A percentile compares a stretch with the other conserved stretches of the same genome.
Conservation (phyloP, 495 filamentous ascomycete genomes). For the Aspergillus ostianus region DNA sequence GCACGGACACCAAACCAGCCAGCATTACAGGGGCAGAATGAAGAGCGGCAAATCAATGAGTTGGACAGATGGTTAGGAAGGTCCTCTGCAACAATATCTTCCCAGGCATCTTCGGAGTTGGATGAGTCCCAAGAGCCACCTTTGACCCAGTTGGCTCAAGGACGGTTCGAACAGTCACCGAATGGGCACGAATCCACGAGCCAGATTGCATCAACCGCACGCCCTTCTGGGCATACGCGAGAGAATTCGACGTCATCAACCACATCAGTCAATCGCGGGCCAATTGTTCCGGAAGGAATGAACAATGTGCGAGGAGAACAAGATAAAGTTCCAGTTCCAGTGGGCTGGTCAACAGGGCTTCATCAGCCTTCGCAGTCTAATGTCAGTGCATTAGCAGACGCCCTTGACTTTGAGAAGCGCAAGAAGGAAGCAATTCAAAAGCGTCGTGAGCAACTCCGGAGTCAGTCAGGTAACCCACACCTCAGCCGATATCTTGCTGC, state of each 20-base stretch:
- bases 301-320: slow-evolving; percentile 17
- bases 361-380: slow-evolving; percentile 21
- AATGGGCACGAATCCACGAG: neutral
- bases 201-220: neutral
- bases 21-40: slow-evolving; percentile 26
- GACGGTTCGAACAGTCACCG: slow-evolving; percentile 20
- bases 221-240: neutral
- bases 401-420: slow-evolving; percentile 43
- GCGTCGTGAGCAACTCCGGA: slow-evolving; percentile 22
- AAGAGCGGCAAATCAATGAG: slow-evolving; percentile 39
- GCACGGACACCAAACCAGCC: slow-evolving; percentile 12
- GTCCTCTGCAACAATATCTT: slow-evolving; percentile 22
- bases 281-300: neutral
- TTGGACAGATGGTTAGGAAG: slow-evolving; percentile 42
- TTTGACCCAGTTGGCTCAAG: slow-evolving; percentile 24
- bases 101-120: neutral
- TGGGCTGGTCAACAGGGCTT: slow-evolving; percentile 40
- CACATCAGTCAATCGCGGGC: slow-evolving; percentile 2
- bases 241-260: neutral
- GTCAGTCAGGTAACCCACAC: slow-evolving; percentile 22
- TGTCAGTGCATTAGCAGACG: slow-evolving; percentile 27
- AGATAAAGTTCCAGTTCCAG: slow-evolving; percentile 37
- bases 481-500: slow-evolving; percentile 39
- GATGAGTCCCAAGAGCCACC: slow-evolving; percentile 16
- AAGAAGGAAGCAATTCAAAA: slow-evolving; percentile 39